These are phyloP conservation scores for Trichoderma citrinoviride DNA, from an alignment of 2,329 filamentous ascomycete species.

Conservation along the genomic window DNA sequence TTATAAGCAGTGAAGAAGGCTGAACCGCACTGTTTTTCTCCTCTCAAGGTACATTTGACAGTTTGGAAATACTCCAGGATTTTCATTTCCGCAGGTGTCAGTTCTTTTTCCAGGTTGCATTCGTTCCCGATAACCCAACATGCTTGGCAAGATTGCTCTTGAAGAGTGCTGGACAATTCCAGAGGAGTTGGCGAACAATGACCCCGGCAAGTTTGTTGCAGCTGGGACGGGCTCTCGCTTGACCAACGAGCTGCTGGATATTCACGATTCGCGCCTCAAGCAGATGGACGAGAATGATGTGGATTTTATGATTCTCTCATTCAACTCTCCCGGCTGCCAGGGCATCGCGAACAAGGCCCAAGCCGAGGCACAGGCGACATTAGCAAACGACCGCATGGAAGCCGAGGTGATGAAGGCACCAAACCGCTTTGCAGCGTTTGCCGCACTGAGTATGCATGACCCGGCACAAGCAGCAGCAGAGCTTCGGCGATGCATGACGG, in stretches of 20 bases:
- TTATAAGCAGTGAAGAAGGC: not conserved
- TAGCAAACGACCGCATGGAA: constrained; percentile 44
- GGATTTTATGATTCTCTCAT: constrained; percentile 49
- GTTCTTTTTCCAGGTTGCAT: too few species aligned
- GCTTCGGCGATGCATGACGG: constrained; percentile 51
- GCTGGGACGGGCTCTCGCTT: constrained; percentile 12
- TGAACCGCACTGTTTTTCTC: not conserved
- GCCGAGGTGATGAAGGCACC: constrained; percentile 38
- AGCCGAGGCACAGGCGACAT: constrained; percentile 40
- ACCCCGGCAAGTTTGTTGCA: constrained; percentile 54
- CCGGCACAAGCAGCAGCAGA: constrained; percentile 50
- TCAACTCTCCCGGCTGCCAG: constrained; percentile 49
- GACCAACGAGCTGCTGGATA: constrained; percentile 46
- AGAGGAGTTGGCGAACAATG: constrained; percentile 58
- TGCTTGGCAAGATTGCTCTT: constrained; percentile 60
- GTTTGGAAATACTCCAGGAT: too few species aligned
- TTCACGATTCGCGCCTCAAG: constrained; percentile 41
- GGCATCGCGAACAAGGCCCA: constrained; percentile 40
- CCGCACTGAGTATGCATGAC: constrained; percentile 52
- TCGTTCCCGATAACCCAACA: constrained; percentile 28
- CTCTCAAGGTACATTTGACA: not conserved
- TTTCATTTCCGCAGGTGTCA: too few species aligned
- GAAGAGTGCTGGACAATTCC: constrained; percentile 56
- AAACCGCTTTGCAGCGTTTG: constrained; percentile 46
- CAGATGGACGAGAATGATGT: constrained; percentile 47